Conservation (phyloP, 1,284 basidiomycete species). For the Laetiporus sulphureus region DNA sequence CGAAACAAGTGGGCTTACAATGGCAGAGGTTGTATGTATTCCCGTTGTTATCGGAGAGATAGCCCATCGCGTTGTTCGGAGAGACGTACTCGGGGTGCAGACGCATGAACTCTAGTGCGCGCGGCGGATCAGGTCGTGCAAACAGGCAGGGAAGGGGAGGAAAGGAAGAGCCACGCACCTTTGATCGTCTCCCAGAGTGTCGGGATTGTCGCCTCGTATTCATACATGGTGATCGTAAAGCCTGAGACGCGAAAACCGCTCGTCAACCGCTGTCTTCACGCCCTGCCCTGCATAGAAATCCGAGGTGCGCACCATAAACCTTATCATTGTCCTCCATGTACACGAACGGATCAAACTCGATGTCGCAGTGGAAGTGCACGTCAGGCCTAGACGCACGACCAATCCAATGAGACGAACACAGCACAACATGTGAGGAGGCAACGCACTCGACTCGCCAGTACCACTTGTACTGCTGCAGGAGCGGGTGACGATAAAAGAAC, state of each 20-base stretch:
- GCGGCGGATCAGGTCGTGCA: background rate
- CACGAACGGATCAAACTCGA: constrained; percentile 69
- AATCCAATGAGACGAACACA: constrained; percentile 47
- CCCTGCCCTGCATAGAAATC: no score
- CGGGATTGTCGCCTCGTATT: constrained; percentile 68
- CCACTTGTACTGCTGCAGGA: constrained; percentile 23
- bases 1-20: constrained; percentile 36
- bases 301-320: constrained; percentile 15
- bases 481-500: constrained; percentile 80
- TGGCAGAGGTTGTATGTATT: constrained; percentile 70
- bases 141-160: background rate
- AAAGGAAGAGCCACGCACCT: constrained; percentile 19
- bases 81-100: constrained; percentile 57
- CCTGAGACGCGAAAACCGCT: no score
- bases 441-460: constrained; percentile 28
- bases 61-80: constrained; percentile 61
- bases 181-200: constrained; percentile 67
- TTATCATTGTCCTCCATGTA: constrained; percentile 74
- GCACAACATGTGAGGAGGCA: constrained; percentile 29
- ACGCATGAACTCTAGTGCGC: constrained; percentile 50
- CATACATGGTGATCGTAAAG: constrained; percentile 75
- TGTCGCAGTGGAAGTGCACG: constrained; percentile 70
- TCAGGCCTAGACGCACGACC: constrained; percentile 38
- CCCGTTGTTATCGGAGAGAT: constrained; percentile 61
- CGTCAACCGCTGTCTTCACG: no score